A percentile compares a stretch with the other conserved stretches of the same genome.
Conservation (phyloP, 139 green algal genomes). For the Yamagishiella unicocca region DNA sequence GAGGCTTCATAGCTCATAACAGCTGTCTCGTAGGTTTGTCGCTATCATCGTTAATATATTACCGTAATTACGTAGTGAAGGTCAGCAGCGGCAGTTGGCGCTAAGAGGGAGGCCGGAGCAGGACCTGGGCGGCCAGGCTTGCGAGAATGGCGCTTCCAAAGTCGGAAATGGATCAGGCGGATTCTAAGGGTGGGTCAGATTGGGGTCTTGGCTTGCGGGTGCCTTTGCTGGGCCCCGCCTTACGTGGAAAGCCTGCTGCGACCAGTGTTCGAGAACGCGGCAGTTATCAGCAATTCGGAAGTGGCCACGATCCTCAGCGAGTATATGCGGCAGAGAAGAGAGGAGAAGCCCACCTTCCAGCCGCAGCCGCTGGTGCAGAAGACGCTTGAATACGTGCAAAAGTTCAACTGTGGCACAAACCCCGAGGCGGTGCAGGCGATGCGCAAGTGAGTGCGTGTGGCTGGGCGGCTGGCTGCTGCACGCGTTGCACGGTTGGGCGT, state of each 20-base stretch:
- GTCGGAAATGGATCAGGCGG: conserved; percentile 22
- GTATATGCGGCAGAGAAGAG: conserved; percentile 31
- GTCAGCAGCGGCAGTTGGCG: background rate
- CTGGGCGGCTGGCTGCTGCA: too few relatives aligned
- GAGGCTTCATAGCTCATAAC: too few relatives aligned
- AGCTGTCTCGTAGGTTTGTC: too few relatives aligned
- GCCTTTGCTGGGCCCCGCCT: too few relatives aligned
- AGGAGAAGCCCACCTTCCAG: conserved; percentile 31
- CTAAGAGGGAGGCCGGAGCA: background rate
- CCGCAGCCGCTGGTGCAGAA: conserved; percentile 44
- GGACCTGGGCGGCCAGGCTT: background rate
- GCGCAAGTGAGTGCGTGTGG: conserved; percentile 30
- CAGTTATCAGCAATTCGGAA: conserved; percentile 36
- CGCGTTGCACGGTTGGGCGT: too few relatives aligned
- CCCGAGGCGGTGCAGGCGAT: conserved; percentile 32
- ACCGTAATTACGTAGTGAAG: too few relatives aligned
- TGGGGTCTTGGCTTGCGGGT: too few relatives aligned
- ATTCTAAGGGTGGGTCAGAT: conserved; percentile 23
- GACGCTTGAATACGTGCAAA: conserved; percentile 42
- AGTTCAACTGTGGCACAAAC: conserved; percentile 47
- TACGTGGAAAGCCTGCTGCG: background rate
- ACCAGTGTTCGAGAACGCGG: conserved; percentile 35
- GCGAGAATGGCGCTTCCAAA: conserved; percentile 31
- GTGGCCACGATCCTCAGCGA: conserved; percentile 10
- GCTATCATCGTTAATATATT: too few relatives aligned